Conservation (phyloP, 352 stramenopile genomes). For the Phytophthora capsici region DNA sequence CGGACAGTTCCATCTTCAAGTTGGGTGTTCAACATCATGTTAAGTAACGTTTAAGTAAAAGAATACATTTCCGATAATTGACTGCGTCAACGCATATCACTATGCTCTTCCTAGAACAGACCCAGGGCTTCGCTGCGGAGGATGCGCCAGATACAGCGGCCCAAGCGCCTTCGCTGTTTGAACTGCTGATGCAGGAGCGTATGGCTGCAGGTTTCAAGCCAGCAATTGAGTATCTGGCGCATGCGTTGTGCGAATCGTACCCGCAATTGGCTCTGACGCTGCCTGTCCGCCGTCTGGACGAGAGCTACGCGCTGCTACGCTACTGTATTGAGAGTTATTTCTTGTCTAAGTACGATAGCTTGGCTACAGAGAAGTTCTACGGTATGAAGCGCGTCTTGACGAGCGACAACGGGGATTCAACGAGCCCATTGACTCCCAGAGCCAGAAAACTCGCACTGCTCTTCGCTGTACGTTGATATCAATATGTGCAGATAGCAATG, state of each 20-base stretch:
- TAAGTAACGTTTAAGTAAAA: conserved; percentile 3
- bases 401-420: conserved; percentile 1
- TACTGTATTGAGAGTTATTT: conserved; percentile 76
- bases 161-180: conserved; percentile 75
- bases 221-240: conserved; percentile 76
- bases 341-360: conserved; percentile 72
- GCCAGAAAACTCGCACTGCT: conserved; percentile 64
- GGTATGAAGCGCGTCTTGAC: conserved; percentile 85
- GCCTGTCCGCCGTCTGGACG: conserved; percentile 75
- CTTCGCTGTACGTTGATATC: conserved; percentile 50
- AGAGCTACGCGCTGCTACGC: conserved; percentile 78
- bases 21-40: neutral
- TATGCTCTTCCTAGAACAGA: conserved; percentile 87
- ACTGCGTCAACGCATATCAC: conserved; percentile 11
- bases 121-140: conserved; percentile 62
- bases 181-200: conserved; percentile 89
- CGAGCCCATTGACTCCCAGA: conserved; percentile 44
- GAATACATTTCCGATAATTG: neutral
- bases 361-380: conserved; percentile 87
- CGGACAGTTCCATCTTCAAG: conserved; percentile 22
- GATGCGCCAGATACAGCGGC: conserved; percentile 6
- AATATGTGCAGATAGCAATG: neutral
- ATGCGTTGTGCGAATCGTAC: conserved; percentile 77
- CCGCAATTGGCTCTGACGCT: conserved; percentile 59
- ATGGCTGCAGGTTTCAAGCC: conserved; percentile 81